Conservation (phyloP, 306 rosid genomes). For the Acmispon strigosus region DNA sequence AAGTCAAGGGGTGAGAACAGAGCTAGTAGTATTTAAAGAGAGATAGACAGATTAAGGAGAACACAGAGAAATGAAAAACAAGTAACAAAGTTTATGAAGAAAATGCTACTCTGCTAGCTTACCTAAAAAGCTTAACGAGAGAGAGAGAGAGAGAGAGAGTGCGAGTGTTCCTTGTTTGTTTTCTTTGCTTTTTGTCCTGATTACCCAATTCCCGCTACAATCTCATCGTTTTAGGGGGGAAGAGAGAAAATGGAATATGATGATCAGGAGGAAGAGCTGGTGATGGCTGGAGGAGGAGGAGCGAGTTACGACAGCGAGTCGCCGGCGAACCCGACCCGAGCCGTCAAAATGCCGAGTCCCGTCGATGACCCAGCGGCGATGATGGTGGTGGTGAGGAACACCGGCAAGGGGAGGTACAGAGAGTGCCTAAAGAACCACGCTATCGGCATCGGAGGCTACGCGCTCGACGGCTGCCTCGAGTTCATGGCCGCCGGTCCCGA, state of each 20-base stretch:
- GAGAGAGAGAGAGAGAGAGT: too few species aligned
- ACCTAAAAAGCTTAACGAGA: too few species aligned
- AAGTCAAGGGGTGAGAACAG: too few species aligned
- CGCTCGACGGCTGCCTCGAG: constrained; percentile 80
- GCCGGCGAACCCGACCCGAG: constrained; percentile 25
- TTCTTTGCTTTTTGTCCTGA: too few species aligned
- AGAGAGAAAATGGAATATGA: constrained; percentile 35
- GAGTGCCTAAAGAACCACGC: constrained; percentile 87
- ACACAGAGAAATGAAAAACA: too few species aligned
- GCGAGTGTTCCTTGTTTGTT: too few species aligned
- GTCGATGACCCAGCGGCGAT: not conserved
- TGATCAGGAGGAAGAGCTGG: constrained; percentile 49
- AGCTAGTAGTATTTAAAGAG: too few species aligned
- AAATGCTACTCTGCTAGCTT: too few species aligned
- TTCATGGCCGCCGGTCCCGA: constrained; percentile 56
- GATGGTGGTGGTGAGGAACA: not conserved
- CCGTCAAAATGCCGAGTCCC: constrained; percentile 24
- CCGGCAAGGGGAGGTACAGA: constrained; percentile 35
- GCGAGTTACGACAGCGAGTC: constrained; percentile 46
- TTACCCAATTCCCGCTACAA: too few species aligned
- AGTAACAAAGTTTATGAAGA: too few species aligned
- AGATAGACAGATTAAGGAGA: too few species aligned
- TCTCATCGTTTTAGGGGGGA: too few species aligned
- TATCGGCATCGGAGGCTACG: constrained; percentile 53
- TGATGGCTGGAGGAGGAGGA: constrained; percentile 18